Percentiles rank a stretch among this genome's conserved stretches.
phyloP scores from a whole-genome alignment of 345 rosid genomes.

The Eucalyptus sp. region DNA sequence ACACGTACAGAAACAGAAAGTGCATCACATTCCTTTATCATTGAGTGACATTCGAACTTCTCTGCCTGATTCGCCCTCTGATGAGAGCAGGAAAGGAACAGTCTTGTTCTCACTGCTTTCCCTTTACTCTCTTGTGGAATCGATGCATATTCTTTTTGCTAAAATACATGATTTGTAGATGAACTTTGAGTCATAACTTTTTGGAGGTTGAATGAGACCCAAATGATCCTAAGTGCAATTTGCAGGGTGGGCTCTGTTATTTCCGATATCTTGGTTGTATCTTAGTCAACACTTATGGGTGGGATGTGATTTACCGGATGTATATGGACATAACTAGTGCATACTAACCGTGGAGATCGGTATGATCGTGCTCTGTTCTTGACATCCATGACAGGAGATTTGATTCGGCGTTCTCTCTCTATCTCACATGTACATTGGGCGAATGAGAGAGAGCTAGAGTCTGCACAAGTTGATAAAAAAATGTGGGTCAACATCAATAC shows the following conservation, averaged over 20 bases:
- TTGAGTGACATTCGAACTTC: background rate
- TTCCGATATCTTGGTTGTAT: background rate
- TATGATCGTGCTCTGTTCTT: background rate
- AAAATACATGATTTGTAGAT: background rate
- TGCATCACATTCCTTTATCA: background rate
- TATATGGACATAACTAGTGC: background rate
- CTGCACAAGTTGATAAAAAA: background rate
- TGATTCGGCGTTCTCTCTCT: background rate
- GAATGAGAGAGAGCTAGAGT: background rate
- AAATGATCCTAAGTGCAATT: background rate
- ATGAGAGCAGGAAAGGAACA: background rate
- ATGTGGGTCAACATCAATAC: background rate
- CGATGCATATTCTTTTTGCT: background rate
- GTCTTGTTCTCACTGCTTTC: background rate
- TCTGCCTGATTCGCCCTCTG: background rate
- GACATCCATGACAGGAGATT: background rate
- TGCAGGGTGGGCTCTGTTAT: background rate
- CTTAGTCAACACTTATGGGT: background rate
- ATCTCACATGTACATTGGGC: background rate
- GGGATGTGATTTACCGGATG: background rate
- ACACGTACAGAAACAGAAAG: no score
- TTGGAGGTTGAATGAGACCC: background rate
- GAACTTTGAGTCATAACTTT: background rate
- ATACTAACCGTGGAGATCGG: background rate
- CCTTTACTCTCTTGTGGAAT: background rate